Percentiles rank a stretch among this genome's conserved stretches.
Evolutionary conservation across 208 protist species (phyloP).

Genomic region (Polymyxa betae): DNA sequence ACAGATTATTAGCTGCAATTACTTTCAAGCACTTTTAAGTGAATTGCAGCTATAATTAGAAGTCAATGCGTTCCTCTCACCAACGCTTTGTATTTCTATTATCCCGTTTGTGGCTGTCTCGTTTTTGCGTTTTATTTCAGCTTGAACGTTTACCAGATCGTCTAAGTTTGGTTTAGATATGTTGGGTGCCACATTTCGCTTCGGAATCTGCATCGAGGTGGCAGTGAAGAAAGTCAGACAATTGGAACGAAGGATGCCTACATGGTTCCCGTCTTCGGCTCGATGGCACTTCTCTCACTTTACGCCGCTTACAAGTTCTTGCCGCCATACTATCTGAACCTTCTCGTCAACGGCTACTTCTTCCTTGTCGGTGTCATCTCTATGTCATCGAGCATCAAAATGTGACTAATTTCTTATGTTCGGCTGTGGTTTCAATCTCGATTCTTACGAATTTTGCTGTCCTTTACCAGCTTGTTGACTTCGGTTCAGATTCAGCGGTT

Average conservation of each 20-base stretch:
- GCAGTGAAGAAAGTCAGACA: background rate
- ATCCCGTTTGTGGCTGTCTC: no score
- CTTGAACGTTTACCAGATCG: no score
- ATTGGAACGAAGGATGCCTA: constrained; percentile 12
- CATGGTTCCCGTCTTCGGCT: constrained; percentile 37
- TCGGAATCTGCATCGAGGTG: constrained; percentile 8
- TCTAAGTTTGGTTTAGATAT: background rate
- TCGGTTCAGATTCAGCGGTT: no score
- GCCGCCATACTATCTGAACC: constrained; percentile 1
- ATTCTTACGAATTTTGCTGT: no score
- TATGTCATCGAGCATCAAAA: background rate
- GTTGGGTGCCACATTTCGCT: constrained; percentile 18
- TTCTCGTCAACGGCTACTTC: background rate
- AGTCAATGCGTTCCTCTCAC: no score
- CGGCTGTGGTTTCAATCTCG: background rate
- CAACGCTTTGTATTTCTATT: no score
- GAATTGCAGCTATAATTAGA: no score
- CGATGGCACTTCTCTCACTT: background rate
- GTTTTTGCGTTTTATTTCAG: no score
- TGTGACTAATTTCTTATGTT: background rate
- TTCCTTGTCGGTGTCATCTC: background rate
- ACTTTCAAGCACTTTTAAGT: no score
- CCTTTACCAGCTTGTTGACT: no score
- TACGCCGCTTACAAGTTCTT: constrained; percentile 33
- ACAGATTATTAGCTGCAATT: no score